Base-by-base conservation (phyloP, 169 alveolate species). In the Besnoitia besnoiti region DNA sequence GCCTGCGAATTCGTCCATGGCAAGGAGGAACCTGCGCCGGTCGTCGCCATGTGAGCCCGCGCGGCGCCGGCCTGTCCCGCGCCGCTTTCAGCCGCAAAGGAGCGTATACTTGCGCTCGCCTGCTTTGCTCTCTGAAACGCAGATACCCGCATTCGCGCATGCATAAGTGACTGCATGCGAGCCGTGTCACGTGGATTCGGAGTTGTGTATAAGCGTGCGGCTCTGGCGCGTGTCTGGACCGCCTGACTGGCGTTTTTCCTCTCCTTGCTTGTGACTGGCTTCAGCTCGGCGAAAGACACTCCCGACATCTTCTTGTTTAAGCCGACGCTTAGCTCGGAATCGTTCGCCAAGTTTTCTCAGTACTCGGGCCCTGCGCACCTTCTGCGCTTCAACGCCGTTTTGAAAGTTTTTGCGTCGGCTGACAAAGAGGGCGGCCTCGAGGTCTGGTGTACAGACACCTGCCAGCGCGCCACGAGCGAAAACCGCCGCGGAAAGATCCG, bases 401-500 rank as follows among this genome's bases (percentile, higher is more conserved):
- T 94, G 55, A 96, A 95, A 46, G 88, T 96, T 21, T 96, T 97
- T 89, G 90, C 96, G 46, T 90, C 96, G 0, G 96, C 97, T 39
- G 98, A 97, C 93, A 80, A 91, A 40, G 90, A 61, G 40, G 98
- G 98, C 2, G 97, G 95, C 30, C 93, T 97, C 49, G 98, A 97
- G 44, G 82, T 97, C 49, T 97, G 96, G 94, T 97, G 96, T 73
- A 95, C 95, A 33, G 93, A 93, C n/a, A 95, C 97, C 55, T 95
- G 96, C 90, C 94, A 96, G 73, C 92, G 96, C 40, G 98, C 98
- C 79, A 92, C 91, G 35, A 80, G 89, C 7, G 92, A 89, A 19
- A 61, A 46, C 62, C 87, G 47, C 39, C 47, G 85, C 33, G 92
- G 39, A 44, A 50, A 24, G 44, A 19, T 93, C 0, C 73, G 37